Evolutionary conservation across 163 green algal species (phyloP).

Genomic region (Chloroidium sp.): DNA sequence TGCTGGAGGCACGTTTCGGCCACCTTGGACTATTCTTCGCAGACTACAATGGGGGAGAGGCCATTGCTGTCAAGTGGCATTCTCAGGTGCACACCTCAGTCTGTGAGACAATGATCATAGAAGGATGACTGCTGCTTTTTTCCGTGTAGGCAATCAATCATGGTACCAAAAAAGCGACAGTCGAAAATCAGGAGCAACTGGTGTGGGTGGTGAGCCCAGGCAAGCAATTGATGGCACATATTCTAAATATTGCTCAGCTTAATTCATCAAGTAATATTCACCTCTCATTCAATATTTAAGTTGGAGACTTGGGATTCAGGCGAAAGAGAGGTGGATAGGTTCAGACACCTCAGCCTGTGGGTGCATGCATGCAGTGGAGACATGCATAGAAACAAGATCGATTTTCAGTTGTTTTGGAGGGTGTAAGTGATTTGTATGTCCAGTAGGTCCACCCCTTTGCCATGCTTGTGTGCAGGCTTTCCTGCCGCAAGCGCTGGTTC

Average conservation of each 20-base stretch:
- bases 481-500: not conserved
- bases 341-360: not conserved
- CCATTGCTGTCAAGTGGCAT: constrained; percentile 58
- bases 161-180: no score
- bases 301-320: not conserved
- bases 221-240: no score
- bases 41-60: constrained; percentile 39
- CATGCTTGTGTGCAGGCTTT: not conserved
- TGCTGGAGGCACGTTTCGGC: constrained; percentile 39
- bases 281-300: not conserved
- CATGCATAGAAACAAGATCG: no score
- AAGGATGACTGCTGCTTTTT: no score
- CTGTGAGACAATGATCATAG: not conserved
- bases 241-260: no score
- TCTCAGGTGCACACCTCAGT: not conserved
- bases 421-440: not conserved
- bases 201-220: no score
- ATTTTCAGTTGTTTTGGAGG: no score
- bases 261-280: no score
- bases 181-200: no score
- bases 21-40: constrained; percentile 48
- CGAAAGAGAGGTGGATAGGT: no score
- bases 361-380: not conserved
- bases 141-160: no score
- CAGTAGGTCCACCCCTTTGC: not conserved